Evolutionary conservation across 2,329 filamentous ascomycete genomes (phyloP), one percentile per base, ranked within the genome.

Genomic region (Ceratocystis colombiana): DNA sequence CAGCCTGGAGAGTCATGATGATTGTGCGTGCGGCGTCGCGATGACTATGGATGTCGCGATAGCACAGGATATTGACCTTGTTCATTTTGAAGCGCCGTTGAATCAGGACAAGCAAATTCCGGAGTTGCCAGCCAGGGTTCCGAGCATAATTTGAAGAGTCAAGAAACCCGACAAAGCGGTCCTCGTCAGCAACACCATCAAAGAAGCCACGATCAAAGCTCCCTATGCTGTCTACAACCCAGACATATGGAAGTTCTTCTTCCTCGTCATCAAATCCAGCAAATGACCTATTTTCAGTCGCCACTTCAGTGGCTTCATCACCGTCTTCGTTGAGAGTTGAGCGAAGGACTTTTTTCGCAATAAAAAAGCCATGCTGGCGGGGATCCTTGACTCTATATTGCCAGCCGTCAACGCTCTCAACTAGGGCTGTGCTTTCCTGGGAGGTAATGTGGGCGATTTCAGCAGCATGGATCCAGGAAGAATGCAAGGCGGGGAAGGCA

Each of bases 401-500:
- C 91, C 92, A 99, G 1, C 90, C 94, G 69, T 92, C 88, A 25
- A 96, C 86, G 17, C 83, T 82, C 67, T 96, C 91, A 12, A 92
- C 89, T 41, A 99, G 80, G 5, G 84, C 82, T 1, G 86, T 87
- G 67, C 88, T 93, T 75, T 97, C 93, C 69, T 82, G 78, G 1
- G 82, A 73, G 2, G 80, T 83, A 61, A 97, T 76, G 61, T 75
- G 80, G 64, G 79, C 76, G 61, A 83, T 77, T 7, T 78, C 78
- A 1, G 79, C 81, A 1, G 80, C 75, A 64, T 86, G 79, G 71
- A 84, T 87, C 94, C 94, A 99, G 33, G 82, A 79, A 3, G 93
- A 96, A 74, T 96, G 92, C 57, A 99, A 81, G 17, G 93, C 91
- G 0, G 94, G 94, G 72, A 96, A 99, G 4, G 88, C 93, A 75